Base-by-base conservation (phyloP, 2,329 filamentous ascomycete genomes). In the Dryadomyces quercus-mongolicae region DNA sequence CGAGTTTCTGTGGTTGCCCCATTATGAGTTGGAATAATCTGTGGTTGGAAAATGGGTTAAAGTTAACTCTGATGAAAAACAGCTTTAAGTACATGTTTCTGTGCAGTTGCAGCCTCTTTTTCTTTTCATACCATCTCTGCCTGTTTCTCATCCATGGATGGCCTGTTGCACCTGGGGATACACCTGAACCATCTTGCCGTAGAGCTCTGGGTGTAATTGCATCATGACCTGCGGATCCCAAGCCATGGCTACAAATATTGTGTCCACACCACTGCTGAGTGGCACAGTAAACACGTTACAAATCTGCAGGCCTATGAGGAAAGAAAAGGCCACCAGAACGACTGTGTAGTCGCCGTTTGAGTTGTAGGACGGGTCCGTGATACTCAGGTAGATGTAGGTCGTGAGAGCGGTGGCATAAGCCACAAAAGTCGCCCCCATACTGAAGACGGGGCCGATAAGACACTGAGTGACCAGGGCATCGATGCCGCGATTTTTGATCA, bases 401-500 rank as follows among this genome's bases (percentile, higher is more conserved):
- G 95, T 74, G 46, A 96, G 73, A 0, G 87, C 84, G 59, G 86
- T 93, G 12, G 86, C 78, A 63, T 93, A 95, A 1, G 80, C 90
- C 47, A 96, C 85, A 62, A 94, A 93, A 0, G 87, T 80, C 1
- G 85, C 84, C 9, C 88, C 90, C 71, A 91, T 88, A 16, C 82
- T 85, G 36, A 87, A 71, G 0, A 87, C 84, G 0, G 84, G 84
- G 0, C 83, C 84, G 53, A 90, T 84, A 42, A 95, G 78, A 60
- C 88, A 94, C 65, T 95, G 88, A 64, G 95, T 95, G 62, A 95
- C 78, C 1, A 97, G 78, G 0, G 88, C 90, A 62, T 96, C 91
- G 57, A 96, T 84, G 31, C 92, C 92, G 36, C 92, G 87, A 63
- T 94, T 82, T 67, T 90, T 92, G 74, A 95, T 91, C 86, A 95